A percentile compares a stretch with the other conserved stretches of the same genome.
These are phyloP conservation scores for Exidia glandulosa DNA, from an alignment of 768 basidiomycete genomes.

Conservation along the genomic window DNA sequence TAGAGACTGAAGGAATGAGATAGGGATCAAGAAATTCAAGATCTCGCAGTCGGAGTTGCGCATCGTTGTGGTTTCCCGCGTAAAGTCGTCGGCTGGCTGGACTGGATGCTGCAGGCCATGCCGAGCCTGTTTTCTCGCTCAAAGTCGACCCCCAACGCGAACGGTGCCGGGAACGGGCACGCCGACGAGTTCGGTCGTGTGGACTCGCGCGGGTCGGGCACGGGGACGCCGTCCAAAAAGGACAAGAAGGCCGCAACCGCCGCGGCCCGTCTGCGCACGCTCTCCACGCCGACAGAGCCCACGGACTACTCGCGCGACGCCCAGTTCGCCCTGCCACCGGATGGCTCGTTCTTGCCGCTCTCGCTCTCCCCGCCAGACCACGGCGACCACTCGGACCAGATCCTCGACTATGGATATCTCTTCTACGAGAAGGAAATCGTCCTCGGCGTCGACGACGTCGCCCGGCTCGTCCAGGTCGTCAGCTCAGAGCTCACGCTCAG, in stretches of 20 bases:
- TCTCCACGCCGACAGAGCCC: not conserved
- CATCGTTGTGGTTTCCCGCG: not conserved
- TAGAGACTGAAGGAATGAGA: not conserved
- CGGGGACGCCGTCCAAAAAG: not conserved
- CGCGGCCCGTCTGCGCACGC: not conserved
- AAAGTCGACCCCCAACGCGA: not conserved
- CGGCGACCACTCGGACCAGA: slow-evolving; percentile 5
- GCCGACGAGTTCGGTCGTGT: not conserved
- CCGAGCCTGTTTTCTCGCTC: not conserved
- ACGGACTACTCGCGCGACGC: not conserved
- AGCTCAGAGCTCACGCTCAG: slow-evolving; percentile 59
- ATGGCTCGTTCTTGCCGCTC: not conserved
- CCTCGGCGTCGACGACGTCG: slow-evolving; percentile 63
- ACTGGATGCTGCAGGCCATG: no score
- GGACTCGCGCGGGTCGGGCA: not conserved
- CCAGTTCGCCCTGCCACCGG: not conserved
- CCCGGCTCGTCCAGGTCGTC: slow-evolving; percentile 58
- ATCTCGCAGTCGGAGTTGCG: no score
- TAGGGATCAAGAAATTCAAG: no score
- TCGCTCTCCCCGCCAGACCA: not conserved
- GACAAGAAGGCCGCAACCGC: not conserved
- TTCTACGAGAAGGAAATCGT: slow-evolving; percentile 63
- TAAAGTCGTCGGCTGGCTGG: not conserved
- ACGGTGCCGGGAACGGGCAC: not conserved
- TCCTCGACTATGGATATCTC: slow-evolving; percentile 58